phyloP scores from a whole-genome alignment of 768 basidiomycete genomes.

The Boletus rubroflammeus region DNA sequence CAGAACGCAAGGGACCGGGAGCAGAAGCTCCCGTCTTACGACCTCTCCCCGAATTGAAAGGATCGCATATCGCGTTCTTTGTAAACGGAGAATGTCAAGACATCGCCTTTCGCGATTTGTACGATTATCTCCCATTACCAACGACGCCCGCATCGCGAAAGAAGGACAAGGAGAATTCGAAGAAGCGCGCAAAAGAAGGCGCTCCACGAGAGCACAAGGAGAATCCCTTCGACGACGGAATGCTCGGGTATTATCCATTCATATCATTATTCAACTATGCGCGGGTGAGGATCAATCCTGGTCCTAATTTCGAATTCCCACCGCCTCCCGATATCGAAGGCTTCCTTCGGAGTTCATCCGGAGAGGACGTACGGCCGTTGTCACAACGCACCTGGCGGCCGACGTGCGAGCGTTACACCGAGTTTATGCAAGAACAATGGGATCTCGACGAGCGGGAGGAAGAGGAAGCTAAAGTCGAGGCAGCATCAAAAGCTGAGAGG shows the following conservation, averaged over 20 bases:
- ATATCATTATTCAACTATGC: constrained; percentile 92
- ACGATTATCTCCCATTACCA: constrained; percentile 83
- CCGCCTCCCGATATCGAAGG: constrained; percentile 79
- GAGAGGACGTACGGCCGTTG: constrained; percentile 30
- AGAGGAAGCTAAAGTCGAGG: constrained; percentile 50
- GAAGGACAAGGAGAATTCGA: constrained; percentile 55
- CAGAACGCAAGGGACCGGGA: constrained; percentile 45
- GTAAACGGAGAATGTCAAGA: constrained; percentile 86
- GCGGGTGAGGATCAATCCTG: constrained; percentile 79
- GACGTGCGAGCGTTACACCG: constrained; percentile 76
- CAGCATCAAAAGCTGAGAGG: constrained; percentile 40
- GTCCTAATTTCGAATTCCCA: constrained; percentile 78
- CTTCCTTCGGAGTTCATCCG: constrained; percentile 40
- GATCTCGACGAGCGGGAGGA: constrained; percentile 75
- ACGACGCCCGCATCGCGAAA: constrained; percentile 52
- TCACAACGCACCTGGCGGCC: constrained; percentile 64
- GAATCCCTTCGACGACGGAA: constrained; percentile 91
- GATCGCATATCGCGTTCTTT: constrained; percentile 84
- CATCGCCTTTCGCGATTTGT: constrained; percentile 81
- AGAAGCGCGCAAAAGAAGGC: constrained; percentile 59
- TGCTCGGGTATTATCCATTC: constrained; percentile 93
- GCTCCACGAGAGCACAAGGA: constrained; percentile 69
- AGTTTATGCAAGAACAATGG: constrained; percentile 84
- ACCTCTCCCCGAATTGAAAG: constrained; percentile 62
- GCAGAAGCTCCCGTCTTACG: constrained; percentile 46